Percentiles rank a stretch among this genome's conserved stretches.
These are phyloP conservation scores for Epichloe hybrida DNA, from an alignment of 2,329 filamentous ascomycete genomes.

Conservation along the genomic window DNA sequence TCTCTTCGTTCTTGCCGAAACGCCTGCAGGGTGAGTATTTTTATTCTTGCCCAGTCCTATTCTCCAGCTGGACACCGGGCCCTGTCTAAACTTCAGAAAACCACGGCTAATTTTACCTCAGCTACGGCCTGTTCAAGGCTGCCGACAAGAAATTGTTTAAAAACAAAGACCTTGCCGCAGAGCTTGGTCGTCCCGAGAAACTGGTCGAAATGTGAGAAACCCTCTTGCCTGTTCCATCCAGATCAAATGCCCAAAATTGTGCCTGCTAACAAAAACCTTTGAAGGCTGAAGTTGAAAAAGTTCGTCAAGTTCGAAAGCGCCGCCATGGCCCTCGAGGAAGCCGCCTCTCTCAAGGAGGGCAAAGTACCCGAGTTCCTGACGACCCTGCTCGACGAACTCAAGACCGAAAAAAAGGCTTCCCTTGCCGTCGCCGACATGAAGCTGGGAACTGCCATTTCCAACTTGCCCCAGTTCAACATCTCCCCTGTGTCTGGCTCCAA, in stretches of 20 bases:
- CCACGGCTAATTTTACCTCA: constrained; percentile 28
- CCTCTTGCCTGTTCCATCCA: neutral
- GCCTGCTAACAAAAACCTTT: constrained; percentile 1
- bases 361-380: constrained; percentile 85
- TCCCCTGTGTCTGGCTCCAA: constrained; percentile 54
- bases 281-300: constrained; percentile 83
- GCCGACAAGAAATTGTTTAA: constrained; percentile 97
- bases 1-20: constrained; percentile 88
- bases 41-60: neutral
- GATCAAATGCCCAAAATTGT: neutral
- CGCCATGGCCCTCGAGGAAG: constrained; percentile 78
- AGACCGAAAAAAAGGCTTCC: constrained; percentile 93
- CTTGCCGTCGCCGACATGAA: constrained; percentile 90
- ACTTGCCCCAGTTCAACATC: constrained; percentile 78
- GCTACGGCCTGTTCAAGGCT: constrained; percentile 96
- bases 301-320: constrained; percentile 97
- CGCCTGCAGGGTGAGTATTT: constrained; percentile 57
- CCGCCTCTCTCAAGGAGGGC: constrained; percentile 75
- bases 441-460: constrained; percentile 81
- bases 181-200: constrained; percentile 69
- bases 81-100: neutral
- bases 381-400: constrained; percentile 72
- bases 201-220: constrained; percentile 65
- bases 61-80: neutral
- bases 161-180: constrained; percentile 62